phyloP scores from a whole-genome alignment of 228 moss, liverwort and hornwort genomes.

The Sphagnum fallax region DNA sequence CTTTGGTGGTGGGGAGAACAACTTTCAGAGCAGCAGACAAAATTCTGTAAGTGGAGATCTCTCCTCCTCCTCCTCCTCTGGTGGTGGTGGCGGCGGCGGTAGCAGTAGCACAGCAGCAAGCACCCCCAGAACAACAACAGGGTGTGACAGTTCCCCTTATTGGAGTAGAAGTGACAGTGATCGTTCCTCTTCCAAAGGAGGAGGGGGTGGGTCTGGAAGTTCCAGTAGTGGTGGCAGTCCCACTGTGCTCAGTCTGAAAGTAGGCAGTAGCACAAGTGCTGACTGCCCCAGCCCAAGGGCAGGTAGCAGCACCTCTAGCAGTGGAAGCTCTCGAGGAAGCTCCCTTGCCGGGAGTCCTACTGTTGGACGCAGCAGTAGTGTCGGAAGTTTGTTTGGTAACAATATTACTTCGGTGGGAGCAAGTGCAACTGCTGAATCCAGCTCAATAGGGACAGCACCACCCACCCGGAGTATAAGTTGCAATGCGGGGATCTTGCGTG shows the following conservation, averaged over 20 bases:
- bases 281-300: conserved; percentile 72
- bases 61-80: too few relatives aligned
- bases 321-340: conserved; percentile 56
- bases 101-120: too few relatives aligned
- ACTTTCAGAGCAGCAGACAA: not conserved
- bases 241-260: conserved; percentile 35
- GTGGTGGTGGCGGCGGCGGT: too few relatives aligned
- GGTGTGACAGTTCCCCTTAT: conserved; percentile 46
- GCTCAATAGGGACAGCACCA: conserved; percentile 9
- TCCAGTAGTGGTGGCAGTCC: conserved; percentile 54
- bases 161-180: conserved; percentile 61
- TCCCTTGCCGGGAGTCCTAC: conserved; percentile 74
- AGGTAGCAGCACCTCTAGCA: conserved; percentile 56
- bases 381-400: conserved; percentile 32
- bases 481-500: conserved; percentile 20
- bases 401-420: conserved; percentile 15
- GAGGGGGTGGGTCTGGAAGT: conserved; percentile 29
- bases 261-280: conserved; percentile 42
- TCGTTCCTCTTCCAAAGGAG: conserved; percentile 36
- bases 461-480: conserved; percentile 21
- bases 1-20: conserved; percentile 16
- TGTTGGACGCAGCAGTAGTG: conserved; percentile 41
- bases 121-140: not conserved
- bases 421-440: conserved; percentile 14
- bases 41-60: too few relatives aligned